phyloP scores from a whole-genome alignment of 495 filamentous ascomycete genomes.

The Trichoderma reesei region DNA sequence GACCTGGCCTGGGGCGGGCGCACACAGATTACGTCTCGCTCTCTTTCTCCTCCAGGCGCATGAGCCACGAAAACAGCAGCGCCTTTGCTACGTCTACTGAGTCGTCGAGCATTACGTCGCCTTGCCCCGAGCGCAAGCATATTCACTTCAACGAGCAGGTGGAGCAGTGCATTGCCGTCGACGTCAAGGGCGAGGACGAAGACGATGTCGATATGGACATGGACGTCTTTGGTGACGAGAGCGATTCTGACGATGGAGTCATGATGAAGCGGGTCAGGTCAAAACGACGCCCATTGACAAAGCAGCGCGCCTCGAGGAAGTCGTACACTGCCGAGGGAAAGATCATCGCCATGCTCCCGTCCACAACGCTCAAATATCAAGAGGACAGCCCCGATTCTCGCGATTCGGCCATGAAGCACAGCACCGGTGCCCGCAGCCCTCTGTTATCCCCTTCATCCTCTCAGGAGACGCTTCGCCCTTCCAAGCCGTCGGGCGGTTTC shows the following conservation, averaged over 20 bases:
- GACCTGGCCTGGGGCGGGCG: constrained; percentile 41
- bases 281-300: constrained; percentile 21
- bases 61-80: constrained; percentile 48
- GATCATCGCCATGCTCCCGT: constrained; percentile 86
- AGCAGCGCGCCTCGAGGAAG: constrained; percentile 36
- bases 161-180: constrained; percentile 89
- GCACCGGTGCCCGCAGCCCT: constrained; percentile 37
- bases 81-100: constrained; percentile 43
- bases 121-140: constrained; percentile 60
- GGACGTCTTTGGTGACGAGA: constrained; percentile 45
- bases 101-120: constrained; percentile 58
- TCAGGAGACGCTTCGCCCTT: constrained; percentile 65
- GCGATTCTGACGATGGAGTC: constrained; percentile 64
- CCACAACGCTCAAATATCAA: constrained; percentile 83
- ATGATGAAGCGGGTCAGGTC: constrained; percentile 62
- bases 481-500: constrained; percentile 60
- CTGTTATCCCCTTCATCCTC: constrained; percentile 54
- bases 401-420: constrained; percentile 49
- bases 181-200: constrained; percentile 63
- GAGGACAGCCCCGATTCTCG: constrained; percentile 66
- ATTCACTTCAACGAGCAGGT: constrained; percentile 97
- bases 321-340: constrained; percentile 57
- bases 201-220: constrained; percentile 51
- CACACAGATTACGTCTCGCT: constrained; percentile 58
- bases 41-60: constrained; percentile 45